Evolutionary conservation across 2,329 filamentous ascomycete species (phyloP), one percentile per base, ranked within the genome.

Genomic region (Scedosporium apiospermum): DNA sequence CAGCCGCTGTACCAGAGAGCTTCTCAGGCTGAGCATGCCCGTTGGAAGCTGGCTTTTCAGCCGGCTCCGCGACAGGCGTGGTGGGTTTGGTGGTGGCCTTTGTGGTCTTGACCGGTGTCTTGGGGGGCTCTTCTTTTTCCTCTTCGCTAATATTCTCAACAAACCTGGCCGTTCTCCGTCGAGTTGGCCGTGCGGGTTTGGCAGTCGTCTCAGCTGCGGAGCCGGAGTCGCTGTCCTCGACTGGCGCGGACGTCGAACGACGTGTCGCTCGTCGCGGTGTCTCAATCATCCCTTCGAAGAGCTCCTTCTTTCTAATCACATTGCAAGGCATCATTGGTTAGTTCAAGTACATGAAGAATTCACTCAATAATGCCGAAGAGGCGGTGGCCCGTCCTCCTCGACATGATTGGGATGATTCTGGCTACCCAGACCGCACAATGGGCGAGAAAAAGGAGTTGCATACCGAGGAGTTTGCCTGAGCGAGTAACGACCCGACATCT

Each of bases 241-340:
- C 68, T 42, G 77, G 73, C 59, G 80, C 75, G 26, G 78, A 78
- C 9, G 80, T 76, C 69, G 82, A 82, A 68, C 82, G 80, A 68
- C 80, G 77, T 57, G 75, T 75, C 63, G 77, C 76, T 53, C 80
- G 80, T 51, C 73, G 68, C 27, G 82, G 82, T 7, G 82, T 86
- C 71, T 84, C 82, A 64, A 86, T 74, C 82, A 86, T 84, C 68
- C 83, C 83, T 42, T 83, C 78, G 68, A 84, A 85, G 63, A 83
- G 79, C 70, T 85, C 82, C 73, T 83, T 84, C 73, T 86, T 86
- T 67, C 83, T 86, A 62, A 4, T 30, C 27, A 38, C 6, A 57
- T 57, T 3, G 38, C 5, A 57, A 51, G n/a, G 34, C 58, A 60
- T 58, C 4, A 41, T 63, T 51, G 41, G 21, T n/a, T 60, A 30